Evolutionary conservation across 495 filamentous ascomycete species (phyloP), one percentile per base, ranked within the genome.

Genomic region (Neurospora sp.): DNA sequence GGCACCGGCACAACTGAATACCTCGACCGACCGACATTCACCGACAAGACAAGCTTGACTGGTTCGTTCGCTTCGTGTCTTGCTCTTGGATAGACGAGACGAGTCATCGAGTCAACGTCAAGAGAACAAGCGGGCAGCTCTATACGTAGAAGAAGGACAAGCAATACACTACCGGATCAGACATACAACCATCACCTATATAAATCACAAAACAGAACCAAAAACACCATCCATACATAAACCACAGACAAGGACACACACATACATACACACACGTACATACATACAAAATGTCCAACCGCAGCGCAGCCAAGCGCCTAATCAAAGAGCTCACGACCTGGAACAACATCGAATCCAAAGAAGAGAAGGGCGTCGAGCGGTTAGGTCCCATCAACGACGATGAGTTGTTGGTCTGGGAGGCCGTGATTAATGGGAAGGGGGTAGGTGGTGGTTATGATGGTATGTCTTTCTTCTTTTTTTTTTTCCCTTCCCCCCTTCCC

Each of bases 401-500:
- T 41, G 88, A 95, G 77, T 79, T 97, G 40, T 81, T 93, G 38
- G 84, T 85, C 73, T 96, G 94, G 91, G 89, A 91, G 78, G 92
- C 93, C 1, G 91, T 96, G 20, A 86, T 97, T 74, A 91, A 90
- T 72, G 93, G 94, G 35, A 84, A 89, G 41, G 84, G 81, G 1
- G 66, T 86, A 77, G 75, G 91, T 82, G 39, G 88, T 83, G 73
- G 92, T 4, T 97, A 97, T 77, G 90, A 93, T 84, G 89, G 91
- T 91, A 83, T 54, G 80, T 78, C 23, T 40, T 35, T 39, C 35
- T 12, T 14, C 16, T 12, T 41, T 11, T 14, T 27, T 27, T 27
- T 27, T 27, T 27, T 27, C 27, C 27, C 27, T 27, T 27, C 27
- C 27, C 16, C 7, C 38, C 31, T 12, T 9, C 59, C 39, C 39